phyloP scores from a whole-genome alignment of 2,329 filamentous ascomycete species.

The Fusarium sambucinum region DNA sequence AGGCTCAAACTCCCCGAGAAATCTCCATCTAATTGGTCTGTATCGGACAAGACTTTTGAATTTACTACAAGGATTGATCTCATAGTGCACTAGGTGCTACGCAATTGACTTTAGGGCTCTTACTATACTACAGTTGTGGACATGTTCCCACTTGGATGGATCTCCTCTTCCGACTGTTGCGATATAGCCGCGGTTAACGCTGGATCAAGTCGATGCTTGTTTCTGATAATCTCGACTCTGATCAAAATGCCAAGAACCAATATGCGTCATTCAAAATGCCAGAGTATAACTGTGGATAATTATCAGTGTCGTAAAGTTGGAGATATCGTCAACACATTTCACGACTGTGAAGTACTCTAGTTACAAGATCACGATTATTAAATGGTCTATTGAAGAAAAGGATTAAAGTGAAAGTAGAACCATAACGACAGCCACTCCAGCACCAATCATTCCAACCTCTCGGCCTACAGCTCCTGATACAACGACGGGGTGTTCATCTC shows the following conservation, averaged over 20 bases:
- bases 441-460: constrained; percentile 3
- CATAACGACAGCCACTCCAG: neutral
- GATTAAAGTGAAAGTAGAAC: constrained; percentile 6
- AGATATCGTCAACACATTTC: neutral
- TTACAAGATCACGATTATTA: neutral
- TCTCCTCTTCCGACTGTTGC: neutral
- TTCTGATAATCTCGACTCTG: neutral
- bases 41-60: neutral
- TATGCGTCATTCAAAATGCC: neutral
- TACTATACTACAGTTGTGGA: neutral
- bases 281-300: neutral
- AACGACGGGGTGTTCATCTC: constrained; percentile 15
- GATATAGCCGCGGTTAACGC: constrained; percentile 15
- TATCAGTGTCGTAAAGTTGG: neutral
- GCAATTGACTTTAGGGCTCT: neutral
- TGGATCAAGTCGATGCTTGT: constrained; percentile 1
- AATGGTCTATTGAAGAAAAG: neutral
- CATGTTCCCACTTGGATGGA: constrained; percentile 22
- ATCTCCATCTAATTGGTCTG: constrained; percentile 17
- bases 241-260: neutral
- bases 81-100: neutral
- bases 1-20: constrained; percentile 26
- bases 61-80: constrained; percentile 6
- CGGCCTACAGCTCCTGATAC: constrained; percentile 12
- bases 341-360: too few species aligned